These are phyloP conservation scores for Colletotrichum lindemuthianum DNA, from an alignment of 2,329 filamentous ascomycete species.

Conservation along the genomic window DNA sequence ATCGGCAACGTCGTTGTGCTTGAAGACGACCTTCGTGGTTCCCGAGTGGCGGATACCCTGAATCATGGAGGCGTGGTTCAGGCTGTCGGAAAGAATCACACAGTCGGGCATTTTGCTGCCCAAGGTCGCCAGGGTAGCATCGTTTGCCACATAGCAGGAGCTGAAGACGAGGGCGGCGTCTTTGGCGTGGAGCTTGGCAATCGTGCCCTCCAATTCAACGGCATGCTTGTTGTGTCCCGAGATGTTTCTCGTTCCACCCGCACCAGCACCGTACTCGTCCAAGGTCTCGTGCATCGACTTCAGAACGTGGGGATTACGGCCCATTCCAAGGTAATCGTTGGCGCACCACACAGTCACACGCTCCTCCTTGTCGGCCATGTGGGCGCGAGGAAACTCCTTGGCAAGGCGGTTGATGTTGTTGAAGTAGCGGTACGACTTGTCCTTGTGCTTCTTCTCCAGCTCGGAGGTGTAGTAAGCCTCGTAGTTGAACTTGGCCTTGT, in stretches of 20 bases:
- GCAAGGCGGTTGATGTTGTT: slow-evolving; percentile 99
- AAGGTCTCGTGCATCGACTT: slow-evolving; percentile 94
- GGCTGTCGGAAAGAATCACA: slow-evolving; percentile 95
- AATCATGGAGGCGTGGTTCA: slow-evolving; percentile 99
- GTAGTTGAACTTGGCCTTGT: slow-evolving; percentile 81
- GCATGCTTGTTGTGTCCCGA: slow-evolving; percentile 98
- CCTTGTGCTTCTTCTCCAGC: slow-evolving; percentile 98
- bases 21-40: slow-evolving; percentile 97
- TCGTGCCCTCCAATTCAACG: slow-evolving; percentile 80
- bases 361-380: slow-evolving; percentile 85
- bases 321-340: slow-evolving; percentile 99
- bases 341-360: slow-evolving; percentile 98
- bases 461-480: slow-evolving; percentile 88
- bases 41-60: slow-evolving; percentile 98
- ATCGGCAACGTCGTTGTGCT: slow-evolving; percentile 95
- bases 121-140: slow-evolving; percentile 95
- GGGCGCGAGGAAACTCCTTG: slow-evolving; percentile 93
- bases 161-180: slow-evolving; percentile 94
- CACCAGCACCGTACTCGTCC: slow-evolving; percentile 93
- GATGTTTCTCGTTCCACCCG: slow-evolving; percentile 96
- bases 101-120: slow-evolving; percentile 96
- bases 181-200: slow-evolving; percentile 91
- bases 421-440: slow-evolving; percentile 99
- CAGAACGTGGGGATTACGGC: slow-evolving; percentile 86
- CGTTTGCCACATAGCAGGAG: slow-evolving; percentile 98